Conservation (phyloP, 768 basidiomycete genomes). For the Boletus bicolor region DNA sequence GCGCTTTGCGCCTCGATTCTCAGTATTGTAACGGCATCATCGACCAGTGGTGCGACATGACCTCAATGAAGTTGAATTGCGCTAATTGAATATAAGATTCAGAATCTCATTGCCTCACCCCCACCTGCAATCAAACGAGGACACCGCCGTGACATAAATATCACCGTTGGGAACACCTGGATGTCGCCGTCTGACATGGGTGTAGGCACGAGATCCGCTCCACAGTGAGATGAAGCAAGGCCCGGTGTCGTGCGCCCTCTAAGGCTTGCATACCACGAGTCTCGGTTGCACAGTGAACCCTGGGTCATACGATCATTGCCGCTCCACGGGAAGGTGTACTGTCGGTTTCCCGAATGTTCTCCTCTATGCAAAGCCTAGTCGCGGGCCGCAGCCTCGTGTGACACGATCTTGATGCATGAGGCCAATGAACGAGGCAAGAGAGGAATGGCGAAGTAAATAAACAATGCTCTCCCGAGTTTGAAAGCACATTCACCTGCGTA, state of each 20-base stretch:
- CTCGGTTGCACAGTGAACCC: neutral
- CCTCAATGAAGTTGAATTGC: neutral
- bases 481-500: conserved; percentile 16
- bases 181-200: neutral
- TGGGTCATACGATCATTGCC: neutral
- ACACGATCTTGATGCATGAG: conserved; percentile 3
- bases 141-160: neutral
- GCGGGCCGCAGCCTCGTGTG: conserved; percentile 23
- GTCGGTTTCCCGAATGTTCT: neutral
- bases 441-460: conserved; percentile 7
- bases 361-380: neutral
- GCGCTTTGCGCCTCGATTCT: neutral
- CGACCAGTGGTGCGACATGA: neutral
- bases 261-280: neutral
- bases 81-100: neutral
- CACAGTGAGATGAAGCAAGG: conserved; percentile 5
- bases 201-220: conserved; percentile 9
- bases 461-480: neutral
- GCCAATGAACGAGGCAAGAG: conserved; percentile 3
- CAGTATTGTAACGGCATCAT: neutral
- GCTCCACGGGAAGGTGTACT: neutral
- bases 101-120: neutral
- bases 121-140: conserved; percentile 1
- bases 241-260: neutral
- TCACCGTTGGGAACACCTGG: neutral